A percentile compares a stretch with the other conserved stretches of the same genome.
phyloP scores from a whole-genome alignment of 2,329 filamentous ascomycete genomes.

The Lasiodiplodia gonubiensis region DNA sequence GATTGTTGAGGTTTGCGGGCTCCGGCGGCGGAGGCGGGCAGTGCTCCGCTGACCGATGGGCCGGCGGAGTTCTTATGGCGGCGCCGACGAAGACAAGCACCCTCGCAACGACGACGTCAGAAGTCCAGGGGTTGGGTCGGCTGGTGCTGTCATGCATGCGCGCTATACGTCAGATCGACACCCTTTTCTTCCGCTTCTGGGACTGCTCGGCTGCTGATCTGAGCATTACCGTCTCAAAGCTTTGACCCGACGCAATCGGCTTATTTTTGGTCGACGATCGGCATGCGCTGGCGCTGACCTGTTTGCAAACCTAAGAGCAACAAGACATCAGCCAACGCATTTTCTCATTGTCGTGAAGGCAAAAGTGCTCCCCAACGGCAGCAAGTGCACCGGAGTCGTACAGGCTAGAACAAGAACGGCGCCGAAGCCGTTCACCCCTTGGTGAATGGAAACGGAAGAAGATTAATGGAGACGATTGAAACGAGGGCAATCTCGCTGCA shows the following conservation, averaged over 20 bases:
- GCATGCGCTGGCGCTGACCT: neutral
- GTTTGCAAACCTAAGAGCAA: neutral
- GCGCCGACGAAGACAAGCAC: neutral
- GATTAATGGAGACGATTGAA: too few relatives aligned
- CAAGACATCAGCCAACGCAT: too few relatives aligned
- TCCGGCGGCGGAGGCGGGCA: neutral
- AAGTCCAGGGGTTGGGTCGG: neutral
- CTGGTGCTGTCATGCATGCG: neutral
- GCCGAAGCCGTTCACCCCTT: too few relatives aligned
- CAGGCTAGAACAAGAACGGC: too few relatives aligned
- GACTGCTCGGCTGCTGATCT: conserved; percentile 4
- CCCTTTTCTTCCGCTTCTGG: neutral
- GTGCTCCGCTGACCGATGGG: neutral
- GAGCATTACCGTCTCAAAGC: neutral
- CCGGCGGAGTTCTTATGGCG: neutral
- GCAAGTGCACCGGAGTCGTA: too few relatives aligned
- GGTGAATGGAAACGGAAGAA: too few relatives aligned
- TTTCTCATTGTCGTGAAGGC: too few relatives aligned
- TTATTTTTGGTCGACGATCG: too few relatives aligned
- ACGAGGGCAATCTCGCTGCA: too few relatives aligned
- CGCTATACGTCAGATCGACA: conserved; percentile 10
- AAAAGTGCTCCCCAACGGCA: too few relatives aligned
- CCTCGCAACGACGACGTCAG: conserved; percentile 3
- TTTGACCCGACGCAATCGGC: neutral
- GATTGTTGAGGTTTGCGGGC: neutral